Base-by-base conservation (phyloP, 345 rosid genomes). In the Rhizophora apiculata region DNA sequence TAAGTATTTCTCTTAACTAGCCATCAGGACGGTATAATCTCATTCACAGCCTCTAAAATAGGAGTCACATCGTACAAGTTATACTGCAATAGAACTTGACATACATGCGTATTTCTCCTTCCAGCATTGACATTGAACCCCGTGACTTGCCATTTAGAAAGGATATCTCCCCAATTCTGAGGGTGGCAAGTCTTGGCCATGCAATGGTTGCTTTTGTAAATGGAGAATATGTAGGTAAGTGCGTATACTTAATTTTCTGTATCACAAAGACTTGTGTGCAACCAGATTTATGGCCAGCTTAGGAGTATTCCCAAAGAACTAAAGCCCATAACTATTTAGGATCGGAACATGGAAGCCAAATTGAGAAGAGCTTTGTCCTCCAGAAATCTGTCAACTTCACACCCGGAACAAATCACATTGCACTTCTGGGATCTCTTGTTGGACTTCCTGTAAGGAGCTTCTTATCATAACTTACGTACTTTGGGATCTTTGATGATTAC, bases 181-280 rank as follows among this genome's bases (percentile, higher is more conserved):
- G 89, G n/a, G 56, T 93, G 67, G 90, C 95, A 43, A 90, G 96
- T 85, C 89, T 89, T 56, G 98, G 97, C 52, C 98, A 93, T 31
- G 89, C 88, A 30, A 53, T 93, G 75, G 77, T 76, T 51, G 93
- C 76, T n/a, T 89, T 86, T 62, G 81, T 89, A 20, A 93, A 93
- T 49, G 97, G 93, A 13, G 79, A 89, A 81, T 90, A 79, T 36
- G 54, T 85, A 20, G 98, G 98, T 90, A 77, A 83, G 68, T 31
- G 4, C 22, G n/a, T 10, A 11, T 55, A 24, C 3, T 9, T 19
- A 26, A 56, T 22, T 20, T 75, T 4, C 60, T 56, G 60, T 24
- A 22, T 56, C 22, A 56, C 24, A 22, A 56, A 27, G 60, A 56
- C 29, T 24, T 24, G 18, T 0, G 49, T 43, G 49, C 49, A 43